A percentile compares a stretch with the other conserved stretches of the same genome.
phyloP scores from a whole-genome alignment of 148 eudicot species.

The Cornus kousa region DNA sequence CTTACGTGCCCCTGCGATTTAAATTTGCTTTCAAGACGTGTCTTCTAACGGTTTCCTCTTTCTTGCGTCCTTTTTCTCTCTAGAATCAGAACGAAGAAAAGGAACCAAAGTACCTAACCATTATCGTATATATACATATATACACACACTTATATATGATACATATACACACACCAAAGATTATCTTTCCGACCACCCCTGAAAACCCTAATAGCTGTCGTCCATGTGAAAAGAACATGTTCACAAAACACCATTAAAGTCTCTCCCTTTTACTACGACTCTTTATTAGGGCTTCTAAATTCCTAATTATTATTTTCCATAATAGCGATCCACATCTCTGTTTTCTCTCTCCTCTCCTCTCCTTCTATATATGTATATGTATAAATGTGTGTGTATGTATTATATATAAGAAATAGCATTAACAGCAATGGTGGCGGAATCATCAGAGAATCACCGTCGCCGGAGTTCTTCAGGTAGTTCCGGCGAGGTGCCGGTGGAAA shows the following conservation, averaged over 20 bases:
- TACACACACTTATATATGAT: no score
- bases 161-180: no score
- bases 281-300: not conserved
- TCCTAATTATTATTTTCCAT: not conserved
- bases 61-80: not conserved
- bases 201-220: not conserved
- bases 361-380: not conserved
- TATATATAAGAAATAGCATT: no score
- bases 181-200: not conserved
- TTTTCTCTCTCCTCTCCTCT: not conserved
- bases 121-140: no score
- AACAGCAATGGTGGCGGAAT: slow-evolving; percentile 8
- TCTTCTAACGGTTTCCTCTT: not conserved
- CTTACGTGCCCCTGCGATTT: not conserved
- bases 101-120: not conserved
- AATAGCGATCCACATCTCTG: not conserved
- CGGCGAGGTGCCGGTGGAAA: slow-evolving; percentile 21
- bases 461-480: slow-evolving; percentile 18
- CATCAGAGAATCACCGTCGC: not conserved
- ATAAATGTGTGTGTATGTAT: not conserved
- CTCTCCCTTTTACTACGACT: no score
- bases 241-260: not conserved
- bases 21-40: not conserved
- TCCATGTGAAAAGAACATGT: not conserved
- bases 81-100: not conserved